These are phyloP conservation scores for Metschnikowia henanensis DNA, from an alignment of 805 yeast genomes.

Conservation along the genomic window DNA sequence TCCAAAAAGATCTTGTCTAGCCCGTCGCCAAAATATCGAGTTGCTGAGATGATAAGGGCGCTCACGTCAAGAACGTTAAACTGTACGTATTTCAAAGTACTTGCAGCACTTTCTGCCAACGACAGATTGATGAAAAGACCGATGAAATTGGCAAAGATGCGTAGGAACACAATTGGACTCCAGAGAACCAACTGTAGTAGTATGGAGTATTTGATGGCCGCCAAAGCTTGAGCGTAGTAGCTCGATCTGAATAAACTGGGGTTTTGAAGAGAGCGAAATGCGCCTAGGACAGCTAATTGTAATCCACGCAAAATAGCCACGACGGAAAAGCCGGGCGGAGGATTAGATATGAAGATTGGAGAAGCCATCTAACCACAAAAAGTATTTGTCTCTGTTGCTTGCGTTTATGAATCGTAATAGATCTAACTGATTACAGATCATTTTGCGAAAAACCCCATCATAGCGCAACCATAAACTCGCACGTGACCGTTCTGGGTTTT, in stretches of 20 bases:
- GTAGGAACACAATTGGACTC: conserved; percentile 22
- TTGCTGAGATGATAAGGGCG: conserved; percentile 38
- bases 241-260: conserved; percentile 30
- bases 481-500: conserved; percentile 1
- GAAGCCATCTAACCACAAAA: conserved; percentile 54
- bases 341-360: conserved; percentile 56
- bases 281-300: conserved; percentile 52
- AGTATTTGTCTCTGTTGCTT: too few relatives aligned
- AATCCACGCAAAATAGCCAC: conserved; percentile 51
- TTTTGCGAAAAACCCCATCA: not conserved
- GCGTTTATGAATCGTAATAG: too few relatives aligned
- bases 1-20: conserved; percentile 41
- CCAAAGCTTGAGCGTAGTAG: conserved; percentile 36
- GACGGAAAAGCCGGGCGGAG: conserved; percentile 53
- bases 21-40: conserved; percentile 36
- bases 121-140: conserved; percentile 7
- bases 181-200: conserved; percentile 33
- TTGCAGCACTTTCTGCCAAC: conserved; percentile 12
- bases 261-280: conserved; percentile 46
- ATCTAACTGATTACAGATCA: not conserved
- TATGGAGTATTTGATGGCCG: conserved; percentile 38
- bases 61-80: conserved; percentile 39
- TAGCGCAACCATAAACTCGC: not conserved
- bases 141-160: conserved; percentile 10
- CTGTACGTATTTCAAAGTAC: conserved; percentile 29